These are phyloP conservation scores for Paramecium octaurelia DNA, from an alignment of 73 alveolate genomes.

Conservation along the genomic window DNA sequence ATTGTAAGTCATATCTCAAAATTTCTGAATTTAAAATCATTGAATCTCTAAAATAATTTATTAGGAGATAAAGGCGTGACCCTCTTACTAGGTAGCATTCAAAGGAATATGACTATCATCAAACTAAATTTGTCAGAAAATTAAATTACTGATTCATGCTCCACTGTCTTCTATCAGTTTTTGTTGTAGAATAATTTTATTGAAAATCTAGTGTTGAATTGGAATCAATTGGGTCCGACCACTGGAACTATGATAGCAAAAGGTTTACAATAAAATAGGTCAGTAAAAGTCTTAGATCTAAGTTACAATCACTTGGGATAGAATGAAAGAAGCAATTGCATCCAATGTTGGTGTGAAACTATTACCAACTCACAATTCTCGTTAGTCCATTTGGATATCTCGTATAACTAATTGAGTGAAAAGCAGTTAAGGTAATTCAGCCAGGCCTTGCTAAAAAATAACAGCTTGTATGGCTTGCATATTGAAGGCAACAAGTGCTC, in stretches of 20 bases:
- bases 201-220: background rate
- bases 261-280: constrained; percentile 26
- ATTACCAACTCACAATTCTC: background rate
- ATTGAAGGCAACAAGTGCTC: constrained; percentile 38
- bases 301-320: constrained; percentile 38
- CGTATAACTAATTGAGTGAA: constrained; percentile 30
- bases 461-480: constrained; percentile 27
- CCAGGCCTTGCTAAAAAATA: background rate
- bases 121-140: constrained; percentile 30
- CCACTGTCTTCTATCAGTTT: background rate
- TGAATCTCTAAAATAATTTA: background rate
- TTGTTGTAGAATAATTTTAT: background rate
- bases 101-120: background rate
- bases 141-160: background rate
- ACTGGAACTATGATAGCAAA: background rate
- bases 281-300: constrained; percentile 30
- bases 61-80: background rate
- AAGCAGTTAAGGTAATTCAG: background rate
- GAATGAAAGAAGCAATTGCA: constrained; percentile 17
- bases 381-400: constrained; percentile 29
- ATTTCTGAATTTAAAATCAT: background rate
- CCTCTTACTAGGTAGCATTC: background rate
- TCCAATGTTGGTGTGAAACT: constrained; percentile 16
- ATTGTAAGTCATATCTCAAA: background rate
- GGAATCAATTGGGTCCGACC: background rate